These are phyloP conservation scores for Thalassiosira livingstoniorum DNA, from an alignment of 352 stramenopile genomes.

Conservation along the genomic window DNA sequence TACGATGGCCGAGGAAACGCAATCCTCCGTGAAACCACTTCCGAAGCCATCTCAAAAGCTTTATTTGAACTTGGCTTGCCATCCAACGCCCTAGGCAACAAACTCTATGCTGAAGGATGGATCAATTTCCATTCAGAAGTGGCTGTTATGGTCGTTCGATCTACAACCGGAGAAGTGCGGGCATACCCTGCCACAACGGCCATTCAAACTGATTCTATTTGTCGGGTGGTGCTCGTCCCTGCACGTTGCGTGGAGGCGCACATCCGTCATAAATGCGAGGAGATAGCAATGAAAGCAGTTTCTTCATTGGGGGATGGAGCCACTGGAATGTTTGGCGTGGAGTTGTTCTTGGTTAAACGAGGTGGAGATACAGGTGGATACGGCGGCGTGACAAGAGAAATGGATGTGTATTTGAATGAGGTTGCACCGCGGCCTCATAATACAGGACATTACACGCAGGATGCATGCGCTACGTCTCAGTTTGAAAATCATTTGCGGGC, in stretches of 20 bases:
- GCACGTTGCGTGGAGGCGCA: constrained; percentile 82
- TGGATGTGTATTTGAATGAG: constrained; percentile 95
- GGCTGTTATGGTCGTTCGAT: constrained; percentile 96
- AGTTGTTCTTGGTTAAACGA: constrained; percentile 94
- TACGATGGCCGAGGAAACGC: constrained; percentile 98
- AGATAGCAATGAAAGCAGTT: constrained; percentile 71
- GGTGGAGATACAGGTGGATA: constrained; percentile 33
- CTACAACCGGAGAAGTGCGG: constrained; percentile 59
- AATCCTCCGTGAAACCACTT: constrained; percentile 87
- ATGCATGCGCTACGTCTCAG: constrained; percentile 96
- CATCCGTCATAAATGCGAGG: constrained; percentile 69
- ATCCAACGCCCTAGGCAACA: constrained; percentile 52
- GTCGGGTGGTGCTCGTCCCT: constrained; percentile 94
- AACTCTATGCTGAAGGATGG: constrained; percentile 96
- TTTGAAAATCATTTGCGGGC: constrained; percentile 98
- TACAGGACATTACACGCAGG: constrained; percentile 99
- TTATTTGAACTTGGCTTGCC: constrained; percentile 88
- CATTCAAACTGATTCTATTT: constrained; percentile 97
- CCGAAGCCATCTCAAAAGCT: constrained; percentile 88
- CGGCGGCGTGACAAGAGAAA: no score
- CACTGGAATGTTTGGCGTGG: constrained; percentile 93
- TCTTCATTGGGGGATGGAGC: constrained; percentile 77
- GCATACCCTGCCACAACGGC: constrained; percentile 97
- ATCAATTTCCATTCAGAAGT: constrained; percentile 96
- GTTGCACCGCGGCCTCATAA: constrained; percentile 97